Evolutionary conservation across 2,329 filamentous ascomycete species (phyloP), one percentile per base, ranked within the genome.

Genomic region (Colletotrichum lini): DNA sequence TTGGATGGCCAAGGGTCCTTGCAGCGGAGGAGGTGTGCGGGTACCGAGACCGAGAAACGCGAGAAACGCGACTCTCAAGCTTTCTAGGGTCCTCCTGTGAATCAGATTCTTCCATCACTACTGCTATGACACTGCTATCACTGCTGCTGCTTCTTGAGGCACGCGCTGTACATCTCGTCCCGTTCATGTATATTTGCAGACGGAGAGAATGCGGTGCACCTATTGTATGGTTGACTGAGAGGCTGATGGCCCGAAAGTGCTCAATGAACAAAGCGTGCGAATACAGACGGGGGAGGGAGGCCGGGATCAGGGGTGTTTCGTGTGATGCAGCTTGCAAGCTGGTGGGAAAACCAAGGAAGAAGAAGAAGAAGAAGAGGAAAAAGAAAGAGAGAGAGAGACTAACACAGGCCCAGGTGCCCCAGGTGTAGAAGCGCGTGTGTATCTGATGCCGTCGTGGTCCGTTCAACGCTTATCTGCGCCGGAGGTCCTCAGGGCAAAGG

Each of bases 231-330:
- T 40, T 53, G 52, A 49, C 21, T 38, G 40, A 16, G 47, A 15
- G 26, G 44, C 26, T 66, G 16, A 30, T 30, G 30, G 1, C 7
- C 30, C 30, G 30, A 30, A 44, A n/a, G 18, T 59, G 40, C 49
- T n/a, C 63, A n/a, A 47, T 4, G 42, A 44, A 30, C 63, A 60
- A 44, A 30, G 30, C 8, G 30, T 30, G 30, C 30, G 7, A 49
- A 52, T 38, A 42, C 15, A 67, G 44, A 61, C 42, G 23, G 44
- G 40, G 15, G 26, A 21, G 35, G 30, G 35, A 23, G 38, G 57
- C 47, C 49, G 47, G 56, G 42, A 54, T 60, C 49, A 67, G 57
- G 67, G 57, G 6, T 65, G 65, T 61, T 53, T 52, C 56, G 65
- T 67, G 38, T 53, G 65, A 30, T 53, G 52, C 58, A 60, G 52